Conservation (phyloP, 2,329 filamentous ascomycete species). For the Penicillium sp. region DNA sequence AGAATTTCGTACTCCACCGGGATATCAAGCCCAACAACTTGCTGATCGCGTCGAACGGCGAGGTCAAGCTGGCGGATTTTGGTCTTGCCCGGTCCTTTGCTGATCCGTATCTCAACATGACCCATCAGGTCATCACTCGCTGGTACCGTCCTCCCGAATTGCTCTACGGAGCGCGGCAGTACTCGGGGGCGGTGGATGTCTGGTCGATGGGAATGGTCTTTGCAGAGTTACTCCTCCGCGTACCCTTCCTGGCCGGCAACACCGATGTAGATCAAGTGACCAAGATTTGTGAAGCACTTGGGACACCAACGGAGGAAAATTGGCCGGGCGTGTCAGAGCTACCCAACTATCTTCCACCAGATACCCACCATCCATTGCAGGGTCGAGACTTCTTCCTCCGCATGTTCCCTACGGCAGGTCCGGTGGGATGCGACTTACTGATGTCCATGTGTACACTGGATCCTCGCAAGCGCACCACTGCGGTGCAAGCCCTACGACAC, state of each 20-base stretch:
- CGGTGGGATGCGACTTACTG: slow-evolving; percentile 81
- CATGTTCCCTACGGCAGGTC: slow-evolving; percentile 76
- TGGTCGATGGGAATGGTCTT: slow-evolving; percentile 95
- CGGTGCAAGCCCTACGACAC: slow-evolving; percentile 74
- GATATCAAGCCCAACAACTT: slow-evolving; percentile 99
- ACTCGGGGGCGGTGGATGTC: slow-evolving; percentile 85
- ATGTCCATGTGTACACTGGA: slow-evolving; percentile 82
- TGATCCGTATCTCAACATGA: slow-evolving; percentile 87
- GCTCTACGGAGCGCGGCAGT: slow-evolving; percentile 84
- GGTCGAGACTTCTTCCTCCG: slow-evolving; percentile 70
- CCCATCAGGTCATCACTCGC: slow-evolving; percentile 87
- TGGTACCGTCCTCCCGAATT: slow-evolving; percentile 97
- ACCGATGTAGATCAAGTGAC: slow-evolving; percentile 83
- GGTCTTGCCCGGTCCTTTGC: slow-evolving; percentile 87
- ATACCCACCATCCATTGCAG: slow-evolving; percentile 56
- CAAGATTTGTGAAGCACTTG: slow-evolving; percentile 79
- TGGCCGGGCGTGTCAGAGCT: slow-evolving; percentile 89
- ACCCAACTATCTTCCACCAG: slow-evolving; percentile 73
- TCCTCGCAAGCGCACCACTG: slow-evolving; percentile 78
- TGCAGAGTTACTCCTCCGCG: slow-evolving; percentile 80
- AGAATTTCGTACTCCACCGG: slow-evolving; percentile 88
- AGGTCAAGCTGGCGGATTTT: slow-evolving; percentile 96
- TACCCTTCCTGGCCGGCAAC: slow-evolving; percentile 78
- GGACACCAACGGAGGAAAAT: slow-evolving; percentile 87
- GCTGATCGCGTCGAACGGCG: slow-evolving; percentile 86